Evolutionary conservation across 768 basidiomycete genomes (phyloP).

Genomic region (Hygrocybe coccinea): DNA sequence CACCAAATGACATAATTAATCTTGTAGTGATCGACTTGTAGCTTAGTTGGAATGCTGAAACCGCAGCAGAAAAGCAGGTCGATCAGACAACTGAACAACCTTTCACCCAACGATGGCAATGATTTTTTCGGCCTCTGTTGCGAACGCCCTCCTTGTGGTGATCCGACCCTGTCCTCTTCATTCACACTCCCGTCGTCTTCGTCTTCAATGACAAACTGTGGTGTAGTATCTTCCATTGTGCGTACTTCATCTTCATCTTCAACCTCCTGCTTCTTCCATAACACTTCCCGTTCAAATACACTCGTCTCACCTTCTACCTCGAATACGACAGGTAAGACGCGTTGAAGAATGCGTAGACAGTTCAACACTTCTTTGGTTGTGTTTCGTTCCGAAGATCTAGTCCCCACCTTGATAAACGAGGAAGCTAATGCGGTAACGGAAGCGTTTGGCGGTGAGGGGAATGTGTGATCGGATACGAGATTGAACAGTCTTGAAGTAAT

Average conservation of each 20-base stretch:
- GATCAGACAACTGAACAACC: conserved; percentile 70
- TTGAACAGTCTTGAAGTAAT: conserved; percentile 66
- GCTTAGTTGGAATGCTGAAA: conserved; percentile 78
- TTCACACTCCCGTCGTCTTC: conserved; percentile 52
- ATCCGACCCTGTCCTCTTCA: conserved; percentile 26
- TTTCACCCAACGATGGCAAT: conserved; percentile 75
- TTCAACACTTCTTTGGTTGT: conserved; percentile 86
- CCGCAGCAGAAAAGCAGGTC: conserved; percentile 93
- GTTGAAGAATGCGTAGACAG: conserved; percentile 83
- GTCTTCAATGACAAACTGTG: conserved; percentile 89
- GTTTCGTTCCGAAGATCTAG: conserved; percentile 51
- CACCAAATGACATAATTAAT: conserved; percentile 88
- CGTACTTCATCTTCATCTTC: conserved; percentile 29
- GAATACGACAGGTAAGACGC: conserved; percentile 87
- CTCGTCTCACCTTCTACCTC: conserved; percentile 69
- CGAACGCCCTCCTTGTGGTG: background rate
- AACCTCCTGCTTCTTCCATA: conserved; percentile 72
- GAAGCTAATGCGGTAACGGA: conserved; percentile 65
- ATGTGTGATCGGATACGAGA: conserved; percentile 74
- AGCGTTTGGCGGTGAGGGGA: conserved; percentile 53
- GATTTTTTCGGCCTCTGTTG: conserved; percentile 33
- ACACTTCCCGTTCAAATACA: conserved; percentile 68
- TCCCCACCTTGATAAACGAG: conserved; percentile 59
- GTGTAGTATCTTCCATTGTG: conserved; percentile 21
- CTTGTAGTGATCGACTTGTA: conserved; percentile 75